Conservation (phyloP, 129 eudicot species). For the Deinandra increscens region DNA sequence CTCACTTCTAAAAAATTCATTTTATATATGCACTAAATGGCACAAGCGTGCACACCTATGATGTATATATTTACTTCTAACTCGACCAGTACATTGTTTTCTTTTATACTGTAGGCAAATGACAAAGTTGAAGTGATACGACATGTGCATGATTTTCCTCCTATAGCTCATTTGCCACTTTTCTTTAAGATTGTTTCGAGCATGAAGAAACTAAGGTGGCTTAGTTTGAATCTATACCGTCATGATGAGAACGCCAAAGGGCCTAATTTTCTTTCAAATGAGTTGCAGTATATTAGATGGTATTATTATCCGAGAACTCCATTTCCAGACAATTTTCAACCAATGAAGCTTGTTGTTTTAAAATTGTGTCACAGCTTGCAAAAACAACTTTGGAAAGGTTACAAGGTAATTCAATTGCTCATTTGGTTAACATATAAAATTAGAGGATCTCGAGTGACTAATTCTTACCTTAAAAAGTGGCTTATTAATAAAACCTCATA, state of each 20-base stretch:
- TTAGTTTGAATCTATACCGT: background rate
- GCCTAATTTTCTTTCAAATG: slow-evolving; percentile 4
- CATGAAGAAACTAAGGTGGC: slow-evolving; percentile 1
- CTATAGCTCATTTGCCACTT: background rate
- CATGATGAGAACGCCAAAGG: background rate
- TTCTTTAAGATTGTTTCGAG: background rate
- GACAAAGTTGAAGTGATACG: background rate
- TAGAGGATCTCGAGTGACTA: no score
- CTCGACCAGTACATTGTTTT: background rate
- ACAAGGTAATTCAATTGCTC: background rate
- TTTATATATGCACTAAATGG: background rate
- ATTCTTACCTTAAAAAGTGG: no score
- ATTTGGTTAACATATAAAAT: background rate
- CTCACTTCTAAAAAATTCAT: background rate
- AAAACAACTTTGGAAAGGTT: background rate
- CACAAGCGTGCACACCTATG: no score
- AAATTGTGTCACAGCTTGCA: background rate
- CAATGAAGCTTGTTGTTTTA: background rate
- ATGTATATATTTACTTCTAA: background rate
- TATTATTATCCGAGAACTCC: background rate
- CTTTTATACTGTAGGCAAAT: background rate
- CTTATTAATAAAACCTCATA: no score
- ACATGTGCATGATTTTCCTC: background rate
- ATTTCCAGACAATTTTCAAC: background rate
- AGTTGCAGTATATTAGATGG: background rate